A percentile compares a stretch with the other conserved stretches of the same genome.
These are phyloP conservation scores for Geotrichum bryndzae DNA, from an alignment of 1,139 yeast species.

Conservation along the genomic window DNA sequence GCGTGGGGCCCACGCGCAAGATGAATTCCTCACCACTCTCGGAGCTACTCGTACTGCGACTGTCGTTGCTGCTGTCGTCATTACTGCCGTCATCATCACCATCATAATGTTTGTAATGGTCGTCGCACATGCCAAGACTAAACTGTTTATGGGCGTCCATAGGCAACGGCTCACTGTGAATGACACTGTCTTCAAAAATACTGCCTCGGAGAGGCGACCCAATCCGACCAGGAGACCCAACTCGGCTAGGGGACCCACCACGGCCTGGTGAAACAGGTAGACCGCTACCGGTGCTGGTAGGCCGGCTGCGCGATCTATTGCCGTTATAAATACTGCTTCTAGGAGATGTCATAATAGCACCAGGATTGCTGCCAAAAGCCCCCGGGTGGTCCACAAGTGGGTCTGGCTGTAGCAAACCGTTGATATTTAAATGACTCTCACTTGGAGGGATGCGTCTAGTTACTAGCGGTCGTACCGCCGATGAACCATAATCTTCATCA, in stretches of 20 bases:
- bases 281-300: background rate
- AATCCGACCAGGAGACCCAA: background rate
- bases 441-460: background rate
- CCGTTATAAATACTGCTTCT: background rate
- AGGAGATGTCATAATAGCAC: background rate
- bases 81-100: background rate
- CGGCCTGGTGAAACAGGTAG: background rate
- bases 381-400: background rate
- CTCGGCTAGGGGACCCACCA: background rate
- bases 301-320: background rate
- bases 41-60: background rate
- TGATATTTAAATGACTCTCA: background rate
- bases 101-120: background rate
- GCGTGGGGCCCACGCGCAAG: background rate
- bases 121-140: background rate
- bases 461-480: background rate
- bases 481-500: background rate
- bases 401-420: background rate
- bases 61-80: background rate
- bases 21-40: background rate
- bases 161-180: background rate
- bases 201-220: background rate
- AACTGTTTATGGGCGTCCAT: background rate
- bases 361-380: background rate
- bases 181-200: background rate